A percentile compares a stretch with the other conserved stretches of the same genome.
Evolutionary conservation across 2,329 filamentous ascomycete species (phyloP).

Genomic region (Cladosporium oxysporum): DNA sequence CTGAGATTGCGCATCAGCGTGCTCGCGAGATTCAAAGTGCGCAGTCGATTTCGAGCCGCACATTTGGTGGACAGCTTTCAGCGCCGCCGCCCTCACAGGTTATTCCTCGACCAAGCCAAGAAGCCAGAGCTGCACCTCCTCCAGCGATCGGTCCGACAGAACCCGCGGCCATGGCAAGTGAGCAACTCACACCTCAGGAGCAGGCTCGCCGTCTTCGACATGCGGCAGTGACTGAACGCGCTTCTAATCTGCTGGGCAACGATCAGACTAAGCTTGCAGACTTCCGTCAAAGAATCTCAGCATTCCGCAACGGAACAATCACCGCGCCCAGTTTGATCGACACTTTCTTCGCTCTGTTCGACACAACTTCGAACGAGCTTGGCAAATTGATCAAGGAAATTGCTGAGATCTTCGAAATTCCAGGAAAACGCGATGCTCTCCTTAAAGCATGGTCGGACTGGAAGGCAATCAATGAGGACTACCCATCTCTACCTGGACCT

Average conservation of each 20-base stretch:
- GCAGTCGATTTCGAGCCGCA: conserved; percentile 75
- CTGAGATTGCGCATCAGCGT: conserved; percentile 87
- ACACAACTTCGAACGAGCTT: conserved; percentile 75
- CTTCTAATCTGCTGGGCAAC: conserved; percentile 76
- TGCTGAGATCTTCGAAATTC: conserved; percentile 87
- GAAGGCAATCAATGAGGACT: conserved; percentile 94
- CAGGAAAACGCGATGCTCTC: conserved; percentile 69
- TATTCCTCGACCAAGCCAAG: conserved; percentile 41
- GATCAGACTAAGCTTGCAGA: conserved; percentile 71
- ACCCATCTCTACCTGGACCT: conserved; percentile 80
- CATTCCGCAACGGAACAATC: conserved; percentile 70
- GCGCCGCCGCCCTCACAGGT: conserved; percentile 22
- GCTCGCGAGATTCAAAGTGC: conserved; percentile 89
- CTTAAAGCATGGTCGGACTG: conserved; percentile 91
- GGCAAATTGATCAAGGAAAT: conserved; percentile 90
- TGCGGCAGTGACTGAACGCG: conserved; percentile 81
- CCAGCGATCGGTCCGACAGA: conserved; percentile 39
- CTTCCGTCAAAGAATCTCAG: conserved; percentile 79
- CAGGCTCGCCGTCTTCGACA: conserved; percentile 80
- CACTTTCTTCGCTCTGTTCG: conserved; percentile 81
- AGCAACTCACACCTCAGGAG: conserved; percentile 68
- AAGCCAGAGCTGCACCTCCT: conserved; percentile 35
- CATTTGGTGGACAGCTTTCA: conserved; percentile 82
- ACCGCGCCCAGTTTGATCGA: conserved; percentile 79
- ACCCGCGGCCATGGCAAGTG: conserved; percentile 36